Evolutionary conservation across 176 grass and related monocot species (phyloP), one percentile per base, ranked within the genome.

Genomic region (Olyra latifolia): DNA sequence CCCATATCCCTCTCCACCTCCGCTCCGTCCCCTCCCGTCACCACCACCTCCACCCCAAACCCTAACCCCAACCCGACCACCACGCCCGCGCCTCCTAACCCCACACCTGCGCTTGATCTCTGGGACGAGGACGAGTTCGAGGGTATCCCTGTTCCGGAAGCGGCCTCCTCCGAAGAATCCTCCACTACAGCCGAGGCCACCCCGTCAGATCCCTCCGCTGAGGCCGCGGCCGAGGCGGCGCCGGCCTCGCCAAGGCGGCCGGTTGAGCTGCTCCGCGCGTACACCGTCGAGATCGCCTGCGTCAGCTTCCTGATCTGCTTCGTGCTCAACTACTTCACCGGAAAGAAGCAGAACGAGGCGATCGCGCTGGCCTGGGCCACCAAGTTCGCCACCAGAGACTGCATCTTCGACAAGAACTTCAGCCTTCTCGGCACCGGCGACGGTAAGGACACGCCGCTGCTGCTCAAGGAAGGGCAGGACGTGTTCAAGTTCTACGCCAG

Each of bases 71-170:
- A 62, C 47, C 23, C 77, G 2, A 61, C 56, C 15, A 45, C 82
- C 22, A 73, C 78, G 2, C 65, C 75, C 20, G 11, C 86, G 17
- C 19, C 76, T 0, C 63, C 84, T 62, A 85, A 80, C 19, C 88
- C 84, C 53, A 77, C 53, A 5, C 83, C 80, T 39, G 74, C 79
- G 54, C 66, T 84, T 56, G 96, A 99, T 72, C 80, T 93, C 82
- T 99, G 96, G 96, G 96, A 99, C 72, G 96, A 99, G 80, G 96
- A 99, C 43, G 96, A 99, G 90, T 99, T 99, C 60, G 96, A 99
- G 84, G 96, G 96, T 14, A 99, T 99, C 62, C 96, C 88, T 25
- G 71, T 90, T 14, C 54, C 77, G 3, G 72, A 83, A 62, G 29
- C 35, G 23, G 32, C 68, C n/a, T 7, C 68, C 10, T 28, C 50